These are phyloP conservation scores for Phialophora tarda DNA, from an alignment of 2,329 filamentous ascomycete genomes.

Conservation along the genomic window DNA sequence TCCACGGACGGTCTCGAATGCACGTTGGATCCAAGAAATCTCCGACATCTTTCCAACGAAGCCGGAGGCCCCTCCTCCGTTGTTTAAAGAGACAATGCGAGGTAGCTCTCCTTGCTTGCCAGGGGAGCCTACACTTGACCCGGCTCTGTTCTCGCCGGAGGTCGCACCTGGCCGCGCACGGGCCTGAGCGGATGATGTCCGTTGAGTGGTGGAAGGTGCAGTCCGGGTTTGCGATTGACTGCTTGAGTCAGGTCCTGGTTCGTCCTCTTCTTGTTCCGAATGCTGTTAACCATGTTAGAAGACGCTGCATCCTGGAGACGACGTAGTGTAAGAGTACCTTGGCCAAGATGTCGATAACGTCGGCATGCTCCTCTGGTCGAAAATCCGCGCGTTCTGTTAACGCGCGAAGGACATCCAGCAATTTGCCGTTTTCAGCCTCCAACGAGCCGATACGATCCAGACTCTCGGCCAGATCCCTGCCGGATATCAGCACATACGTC, in stretches of 20 bases:
- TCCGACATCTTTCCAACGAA: conserved; percentile 37
- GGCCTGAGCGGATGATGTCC: background rate
- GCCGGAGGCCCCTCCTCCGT: conserved; percentile 30
- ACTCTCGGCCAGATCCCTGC: conserved; percentile 33
- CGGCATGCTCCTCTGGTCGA: conserved; percentile 24
- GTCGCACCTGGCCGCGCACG: background rate
- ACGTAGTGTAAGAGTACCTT: conserved; percentile 21
- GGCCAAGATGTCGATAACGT: conserved; percentile 28
- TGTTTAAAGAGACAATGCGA: conserved; percentile 26
- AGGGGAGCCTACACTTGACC: conserved; percentile 31
- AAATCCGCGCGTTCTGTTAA: conserved; percentile 24
- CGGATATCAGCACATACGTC: conserved; percentile 4
- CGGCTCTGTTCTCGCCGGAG: conserved; percentile 18
- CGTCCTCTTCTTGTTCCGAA: conserved; percentile 13
- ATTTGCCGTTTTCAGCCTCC: conserved; percentile 25
- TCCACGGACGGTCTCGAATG: conserved; percentile 10
- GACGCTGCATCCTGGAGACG: background rate
- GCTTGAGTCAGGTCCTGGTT: conserved; percentile 8
- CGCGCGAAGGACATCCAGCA: conserved; percentile 27
- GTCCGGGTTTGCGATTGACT: conserved; percentile 19
- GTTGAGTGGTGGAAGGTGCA: conserved; percentile 2
- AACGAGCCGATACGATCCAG: conserved; percentile 27
- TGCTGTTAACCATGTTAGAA: conserved; percentile 22
- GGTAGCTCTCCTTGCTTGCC: conserved; percentile 27
- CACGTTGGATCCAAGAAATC: conserved; percentile 37